Evolutionary conservation across 768 basidiomycete species (phyloP).

Genomic region (Porpolomopsis calyptriformis): DNA sequence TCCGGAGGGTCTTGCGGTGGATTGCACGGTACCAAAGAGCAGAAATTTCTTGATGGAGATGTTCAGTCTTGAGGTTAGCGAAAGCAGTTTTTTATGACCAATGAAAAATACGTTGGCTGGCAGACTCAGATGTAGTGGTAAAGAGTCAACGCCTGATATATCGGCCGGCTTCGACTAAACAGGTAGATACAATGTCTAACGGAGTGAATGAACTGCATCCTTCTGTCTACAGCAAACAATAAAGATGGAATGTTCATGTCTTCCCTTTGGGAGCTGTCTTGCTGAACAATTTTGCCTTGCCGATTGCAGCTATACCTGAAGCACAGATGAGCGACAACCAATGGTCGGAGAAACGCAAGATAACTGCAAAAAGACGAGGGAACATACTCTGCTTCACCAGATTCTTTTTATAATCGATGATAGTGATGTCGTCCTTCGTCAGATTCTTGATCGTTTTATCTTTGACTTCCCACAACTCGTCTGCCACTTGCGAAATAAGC

Average conservation of each 20-base stretch:
- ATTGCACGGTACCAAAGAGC: constrained; percentile 5
- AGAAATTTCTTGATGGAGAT: constrained; percentile 5
- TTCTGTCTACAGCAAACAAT: too few relatives aligned
- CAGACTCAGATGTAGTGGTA: background rate
- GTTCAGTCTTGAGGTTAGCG: background rate
- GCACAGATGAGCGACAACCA: constrained; percentile 1
- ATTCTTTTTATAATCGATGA: constrained; percentile 87
- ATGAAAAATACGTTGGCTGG: too few relatives aligned
- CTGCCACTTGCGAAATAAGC: constrained; percentile 94
- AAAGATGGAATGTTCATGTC: too few relatives aligned
- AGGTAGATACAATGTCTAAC: too few relatives aligned
- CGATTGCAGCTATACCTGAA: constrained; percentile 72
- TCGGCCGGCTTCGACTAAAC: too few relatives aligned
- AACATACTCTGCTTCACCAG: constrained; percentile 68
- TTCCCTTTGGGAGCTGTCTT: constrained; percentile 68
- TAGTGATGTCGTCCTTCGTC: constrained; percentile 82
- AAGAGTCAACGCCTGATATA: too few relatives aligned
- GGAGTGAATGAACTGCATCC: too few relatives aligned
- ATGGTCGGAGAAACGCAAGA: constrained; percentile 2
- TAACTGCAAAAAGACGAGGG: background rate
- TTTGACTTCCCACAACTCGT: constrained; percentile 98
- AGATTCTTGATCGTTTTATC: constrained; percentile 88
- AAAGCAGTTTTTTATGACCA: background rate
- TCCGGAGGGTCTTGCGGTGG: constrained; percentile 5
- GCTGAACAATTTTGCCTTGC: constrained; percentile 89